These are phyloP conservation scores for Sisymbrium irio DNA, from an alignment of 345 rosid species.

Conservation along the genomic window DNA sequence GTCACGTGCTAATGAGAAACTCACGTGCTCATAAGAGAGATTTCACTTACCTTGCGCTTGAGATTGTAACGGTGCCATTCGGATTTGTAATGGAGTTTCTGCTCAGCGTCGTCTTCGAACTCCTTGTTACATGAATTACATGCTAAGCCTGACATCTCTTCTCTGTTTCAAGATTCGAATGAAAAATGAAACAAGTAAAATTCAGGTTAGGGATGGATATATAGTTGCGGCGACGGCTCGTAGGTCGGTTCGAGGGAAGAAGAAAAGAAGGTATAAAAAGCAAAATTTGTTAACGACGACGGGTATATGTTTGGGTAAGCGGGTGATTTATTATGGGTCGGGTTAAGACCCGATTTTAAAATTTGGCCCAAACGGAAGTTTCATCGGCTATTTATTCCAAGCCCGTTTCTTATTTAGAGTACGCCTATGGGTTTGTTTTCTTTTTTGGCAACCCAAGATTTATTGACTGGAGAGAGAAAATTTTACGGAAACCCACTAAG, in stretches of 20 bases:
- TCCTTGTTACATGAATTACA: conserved; percentile 93
- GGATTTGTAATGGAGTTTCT: conserved; percentile 83
- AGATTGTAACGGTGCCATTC: conserved; percentile 99
- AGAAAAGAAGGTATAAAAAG: background rate
- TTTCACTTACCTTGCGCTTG: conserved; percentile 75
- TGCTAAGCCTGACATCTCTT: conserved; percentile 62
- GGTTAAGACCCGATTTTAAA: background rate
- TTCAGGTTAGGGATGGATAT: background rate
- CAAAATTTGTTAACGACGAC: background rate
- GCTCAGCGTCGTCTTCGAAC: conserved; percentile 72
- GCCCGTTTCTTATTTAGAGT: background rate
- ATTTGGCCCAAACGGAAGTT: background rate
- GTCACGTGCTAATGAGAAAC: too few species aligned
- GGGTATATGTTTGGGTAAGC: background rate
- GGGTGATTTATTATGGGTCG: background rate
- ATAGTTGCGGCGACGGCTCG: conserved; percentile 23
- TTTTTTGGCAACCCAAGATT: background rate
- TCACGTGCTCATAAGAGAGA: background rate
- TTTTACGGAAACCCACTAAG: too few species aligned
- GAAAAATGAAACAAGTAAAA: background rate
- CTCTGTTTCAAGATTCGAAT: background rate
- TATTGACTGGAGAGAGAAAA: too few species aligned
- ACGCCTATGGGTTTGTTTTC: background rate
- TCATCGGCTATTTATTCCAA: background rate
- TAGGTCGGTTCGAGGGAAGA: conserved; percentile 22